Evolutionary conservation across 2,329 filamentous ascomycete species (phyloP).

Genomic region (Colletotrichum sp.): DNA sequence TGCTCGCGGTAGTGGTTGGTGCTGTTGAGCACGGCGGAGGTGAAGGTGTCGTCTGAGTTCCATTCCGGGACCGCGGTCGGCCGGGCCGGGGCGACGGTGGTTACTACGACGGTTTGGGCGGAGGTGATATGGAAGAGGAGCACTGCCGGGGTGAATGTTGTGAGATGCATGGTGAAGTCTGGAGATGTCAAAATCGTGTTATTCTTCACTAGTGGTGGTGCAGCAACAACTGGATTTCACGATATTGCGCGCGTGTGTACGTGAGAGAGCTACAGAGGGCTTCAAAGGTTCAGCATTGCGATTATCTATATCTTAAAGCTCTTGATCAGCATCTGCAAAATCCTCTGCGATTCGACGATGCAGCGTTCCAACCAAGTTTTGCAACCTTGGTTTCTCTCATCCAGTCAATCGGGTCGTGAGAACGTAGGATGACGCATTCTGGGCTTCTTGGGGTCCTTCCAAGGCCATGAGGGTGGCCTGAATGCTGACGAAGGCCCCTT

Average conservation of each 20-base stretch:
- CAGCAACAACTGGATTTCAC: neutral
- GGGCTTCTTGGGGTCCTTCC: neutral
- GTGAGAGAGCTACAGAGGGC: neutral
- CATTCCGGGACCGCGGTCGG: slow-evolving; percentile 35
- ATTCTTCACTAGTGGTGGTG: neutral
- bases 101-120: slow-evolving; percentile 16
- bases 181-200: neutral
- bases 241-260: neutral
- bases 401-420: neutral
- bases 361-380: neutral
- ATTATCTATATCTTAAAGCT: neutral
- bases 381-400: neutral
- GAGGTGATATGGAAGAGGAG: neutral
- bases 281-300: neutral
- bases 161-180: neutral
- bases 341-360: neutral
- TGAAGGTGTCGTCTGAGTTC: slow-evolving; percentile 42
- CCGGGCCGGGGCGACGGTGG: slow-evolving; percentile 26
- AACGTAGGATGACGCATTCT: slow-evolving; percentile 2
- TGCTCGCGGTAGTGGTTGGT: slow-evolving; percentile 70
- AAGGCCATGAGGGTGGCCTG: neutral
- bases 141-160: neutral
- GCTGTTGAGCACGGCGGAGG: slow-evolving; percentile 63
- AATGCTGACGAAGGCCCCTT: neutral
- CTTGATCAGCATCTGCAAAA: neutral